Evolutionary conservation across 345 rosid genomes (phyloP).

Genomic region (Citrus glauca): DNA sequence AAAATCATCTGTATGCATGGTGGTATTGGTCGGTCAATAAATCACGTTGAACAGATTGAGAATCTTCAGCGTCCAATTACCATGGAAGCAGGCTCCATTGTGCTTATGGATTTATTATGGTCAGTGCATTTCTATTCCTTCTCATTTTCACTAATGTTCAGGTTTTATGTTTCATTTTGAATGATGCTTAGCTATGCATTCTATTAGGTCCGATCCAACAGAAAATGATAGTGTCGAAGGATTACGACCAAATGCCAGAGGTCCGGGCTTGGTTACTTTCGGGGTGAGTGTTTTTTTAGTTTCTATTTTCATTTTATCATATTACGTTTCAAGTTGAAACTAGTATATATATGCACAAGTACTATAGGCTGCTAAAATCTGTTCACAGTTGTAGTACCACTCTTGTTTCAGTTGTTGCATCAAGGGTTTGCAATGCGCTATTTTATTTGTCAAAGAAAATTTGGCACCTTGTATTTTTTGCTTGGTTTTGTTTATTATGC

Average conservation of each 20-base stretch:
- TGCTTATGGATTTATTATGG: slow-evolving; percentile 97
- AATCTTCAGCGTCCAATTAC: slow-evolving; percentile 92
- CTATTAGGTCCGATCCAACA: slow-evolving; percentile 92
- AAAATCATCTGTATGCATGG: slow-evolving; percentile 99
- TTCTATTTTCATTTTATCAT: background rate
- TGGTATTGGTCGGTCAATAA: slow-evolving; percentile 97
- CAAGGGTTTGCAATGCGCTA: background rate
- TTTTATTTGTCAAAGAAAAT: background rate
- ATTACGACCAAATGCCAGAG: slow-evolving; percentile 95
- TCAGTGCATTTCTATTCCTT: slow-evolving; percentile 30
- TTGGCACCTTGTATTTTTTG: background rate
- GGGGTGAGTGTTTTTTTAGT: slow-evolving; percentile 64
- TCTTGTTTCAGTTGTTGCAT: background rate
- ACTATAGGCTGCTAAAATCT: background rate
- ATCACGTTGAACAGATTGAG: slow-evolving; percentile 95
- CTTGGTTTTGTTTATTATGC: slow-evolving; percentile 2
- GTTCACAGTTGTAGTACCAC: no score
- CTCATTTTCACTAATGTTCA: background rate
- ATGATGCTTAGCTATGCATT: slow-evolving; percentile 19
- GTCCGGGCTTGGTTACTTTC: slow-evolving; percentile 95
- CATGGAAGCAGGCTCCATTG: slow-evolving; percentile 95
- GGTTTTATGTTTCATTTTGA: slow-evolving; percentile 15
- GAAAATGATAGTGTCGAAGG: slow-evolving; percentile 99
- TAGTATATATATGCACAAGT: background rate
- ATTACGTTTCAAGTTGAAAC: background rate